Evolutionary conservation across 1,284 basidiomycete genomes (phyloP).

Genomic region (Microbotryomycetes sp.): DNA sequence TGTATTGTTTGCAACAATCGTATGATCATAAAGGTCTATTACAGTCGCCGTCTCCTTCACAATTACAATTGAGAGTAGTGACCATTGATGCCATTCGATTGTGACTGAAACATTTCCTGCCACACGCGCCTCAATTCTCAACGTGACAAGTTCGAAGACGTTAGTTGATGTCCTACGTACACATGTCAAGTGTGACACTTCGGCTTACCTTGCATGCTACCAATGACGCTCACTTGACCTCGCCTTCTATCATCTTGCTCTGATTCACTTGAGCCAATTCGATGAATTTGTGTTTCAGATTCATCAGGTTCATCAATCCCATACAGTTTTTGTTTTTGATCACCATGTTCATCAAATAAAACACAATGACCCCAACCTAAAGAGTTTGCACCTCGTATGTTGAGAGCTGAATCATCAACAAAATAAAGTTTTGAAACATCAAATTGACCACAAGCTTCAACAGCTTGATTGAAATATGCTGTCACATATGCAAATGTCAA

Average conservation of each 20-base stretch:
- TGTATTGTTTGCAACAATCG: too few species aligned
- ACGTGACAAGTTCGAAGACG: not conserved
- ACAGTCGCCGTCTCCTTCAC: too few species aligned
- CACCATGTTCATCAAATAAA: slow-evolving; percentile 33
- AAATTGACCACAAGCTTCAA: slow-evolving; percentile 7
- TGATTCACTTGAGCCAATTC: too few species aligned
- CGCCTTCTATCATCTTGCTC: not conserved
- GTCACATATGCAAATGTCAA: not conserved
- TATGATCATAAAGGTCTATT: too few species aligned
- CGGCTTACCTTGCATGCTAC: slow-evolving; percentile 18
- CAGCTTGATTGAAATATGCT: slow-evolving; percentile 29
- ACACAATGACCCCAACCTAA: slow-evolving; percentile 35
- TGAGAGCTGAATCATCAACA: slow-evolving; percentile 36
- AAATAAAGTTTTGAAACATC: slow-evolving; percentile 22
- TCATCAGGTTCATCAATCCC: slow-evolving; percentile 8
- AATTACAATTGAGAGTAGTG: too few species aligned
- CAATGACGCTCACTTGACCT: slow-evolving; percentile 20
- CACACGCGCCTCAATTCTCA: not conserved
- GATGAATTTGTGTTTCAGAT: not conserved
- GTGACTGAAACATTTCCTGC: not conserved
- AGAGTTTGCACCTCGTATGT: slow-evolving; percentile 30
- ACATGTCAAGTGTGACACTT: not conserved
- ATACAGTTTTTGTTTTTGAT: slow-evolving; percentile 14
- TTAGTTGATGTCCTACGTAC: not conserved
- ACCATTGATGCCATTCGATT: too few species aligned